Percentiles rank a stretch among this genome's conserved stretches.
These are phyloP conservation scores for Gossypium lobatum DNA, from an alignment of 441 rosid genomes.

Conservation along the genomic window DNA sequence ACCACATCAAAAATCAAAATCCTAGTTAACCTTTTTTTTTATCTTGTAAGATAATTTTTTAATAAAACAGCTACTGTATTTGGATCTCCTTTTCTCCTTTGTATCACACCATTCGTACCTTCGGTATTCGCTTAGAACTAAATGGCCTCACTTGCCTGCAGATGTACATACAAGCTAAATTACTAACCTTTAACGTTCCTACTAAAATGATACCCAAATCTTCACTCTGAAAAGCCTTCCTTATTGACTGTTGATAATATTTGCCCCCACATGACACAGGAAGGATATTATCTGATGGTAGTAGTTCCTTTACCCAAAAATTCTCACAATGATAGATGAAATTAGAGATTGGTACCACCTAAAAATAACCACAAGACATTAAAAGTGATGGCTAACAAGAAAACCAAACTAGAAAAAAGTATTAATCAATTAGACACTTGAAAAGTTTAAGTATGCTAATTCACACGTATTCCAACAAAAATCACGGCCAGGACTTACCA, in stretches of 20 bases:
- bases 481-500: slow-evolving; percentile 35
- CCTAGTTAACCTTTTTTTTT: not conserved
- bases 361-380: slow-evolving; percentile 18
- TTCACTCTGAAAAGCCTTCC: slow-evolving; percentile 51
- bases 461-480: not conserved
- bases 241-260: slow-evolving; percentile 30
- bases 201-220: slow-evolving; percentile 51
- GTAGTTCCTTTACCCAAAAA: slow-evolving; percentile 31
- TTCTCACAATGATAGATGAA: slow-evolving; percentile 52
- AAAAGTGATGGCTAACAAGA: not conserved
- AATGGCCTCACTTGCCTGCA: slow-evolving; percentile 1
- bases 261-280: slow-evolving; percentile 24
- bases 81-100: not conserved
- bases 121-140: not conserved
- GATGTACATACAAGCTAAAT: slow-evolving; percentile 15
- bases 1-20: slow-evolving; percentile 5
- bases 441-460: slow-evolving; percentile 5
- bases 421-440: not conserved
- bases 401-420: not conserved
- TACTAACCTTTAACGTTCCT: slow-evolving; percentile 69
- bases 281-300: slow-evolving; percentile 23
- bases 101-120: not conserved
- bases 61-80: not conserved
- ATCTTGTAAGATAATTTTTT: not conserved
- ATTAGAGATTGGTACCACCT: slow-evolving; percentile 74